A percentile compares a stretch with the other conserved stretches of the same genome.
Conservation (phyloP, 176 grass and related monocot genomes). For the Oryza coarctata region DNA sequence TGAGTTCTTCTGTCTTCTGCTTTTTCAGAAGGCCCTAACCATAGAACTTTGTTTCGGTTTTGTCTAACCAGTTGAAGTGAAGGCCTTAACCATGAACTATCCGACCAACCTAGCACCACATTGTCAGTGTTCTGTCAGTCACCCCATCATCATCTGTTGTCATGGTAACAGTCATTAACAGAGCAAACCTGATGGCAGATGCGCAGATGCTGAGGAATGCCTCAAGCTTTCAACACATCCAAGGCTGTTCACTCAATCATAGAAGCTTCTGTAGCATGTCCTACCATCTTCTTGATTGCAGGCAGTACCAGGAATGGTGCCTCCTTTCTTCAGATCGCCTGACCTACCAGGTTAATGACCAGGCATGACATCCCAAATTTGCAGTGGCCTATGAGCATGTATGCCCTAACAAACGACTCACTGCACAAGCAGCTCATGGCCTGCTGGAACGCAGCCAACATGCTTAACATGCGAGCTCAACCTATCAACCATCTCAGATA, state of each 20-base stretch:
- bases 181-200: slow-evolving; percentile 25
- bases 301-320: neutral
- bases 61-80: slow-evolving; percentile 1
- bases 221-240: neutral
- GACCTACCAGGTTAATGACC: neutral
- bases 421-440: slow-evolving; percentile 38
- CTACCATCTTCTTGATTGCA: slow-evolving; percentile 23
- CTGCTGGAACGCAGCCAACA: slow-evolving; percentile 45
- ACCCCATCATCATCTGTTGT: neutral
- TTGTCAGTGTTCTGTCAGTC: slow-evolving; percentile 17
- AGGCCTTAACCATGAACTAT: slow-evolving; percentile 21
- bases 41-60: slow-evolving; percentile 16
- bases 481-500: slow-evolving; percentile 61
- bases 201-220: slow-evolving; percentile 3
- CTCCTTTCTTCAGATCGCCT: slow-evolving; percentile 17
- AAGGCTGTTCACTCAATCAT: slow-evolving; percentile 7
- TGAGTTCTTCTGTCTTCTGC: neutral
- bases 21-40: slow-evolving; percentile 22
- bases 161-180: slow-evolving; percentile 22
- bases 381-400: neutral
- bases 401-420: slow-evolving; percentile 25
- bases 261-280: slow-evolving; percentile 27
- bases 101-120: slow-evolving; percentile 32
- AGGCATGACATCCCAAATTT: neutral
- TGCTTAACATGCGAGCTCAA: slow-evolving; percentile 57